A percentile compares a stretch with the other conserved stretches of the same genome.
phyloP scores from a whole-genome alignment of 148 eudicot genomes.

The Persicaria tinctoria region DNA sequence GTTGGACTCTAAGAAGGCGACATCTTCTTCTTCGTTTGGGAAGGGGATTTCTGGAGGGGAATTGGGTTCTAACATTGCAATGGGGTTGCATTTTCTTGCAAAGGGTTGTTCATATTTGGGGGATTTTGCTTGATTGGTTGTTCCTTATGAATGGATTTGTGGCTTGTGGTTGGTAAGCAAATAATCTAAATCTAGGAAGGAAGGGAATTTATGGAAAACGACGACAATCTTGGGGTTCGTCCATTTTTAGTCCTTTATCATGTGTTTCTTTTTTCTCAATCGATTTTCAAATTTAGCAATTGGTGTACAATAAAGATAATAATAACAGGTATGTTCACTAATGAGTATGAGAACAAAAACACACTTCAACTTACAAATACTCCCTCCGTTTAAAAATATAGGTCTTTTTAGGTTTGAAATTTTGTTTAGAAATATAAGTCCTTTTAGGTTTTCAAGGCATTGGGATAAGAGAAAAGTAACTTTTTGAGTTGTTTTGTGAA shows the following conservation, averaged over 20 bases:
- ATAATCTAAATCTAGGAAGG: not conserved
- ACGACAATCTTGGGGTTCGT: not conserved
- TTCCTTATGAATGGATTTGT: not conserved
- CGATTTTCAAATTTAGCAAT: too few species aligned
- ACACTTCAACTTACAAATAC: too few species aligned
- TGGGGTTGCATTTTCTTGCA: constrained; percentile 3
- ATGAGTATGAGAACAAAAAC: too few species aligned
- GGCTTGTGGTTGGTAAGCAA: not conserved
- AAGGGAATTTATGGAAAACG: not conserved
- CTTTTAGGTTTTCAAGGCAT: too few species aligned
- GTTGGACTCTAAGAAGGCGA: constrained; percentile 14
- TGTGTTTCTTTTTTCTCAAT: too few species aligned
- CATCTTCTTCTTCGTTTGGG: not conserved
- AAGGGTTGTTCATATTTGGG: not conserved
- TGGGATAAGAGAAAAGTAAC: too few species aligned
- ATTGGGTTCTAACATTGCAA: not conserved
- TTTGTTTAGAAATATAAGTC: too few species aligned
- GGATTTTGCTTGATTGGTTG: constrained; percentile 1
- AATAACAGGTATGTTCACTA: too few species aligned
- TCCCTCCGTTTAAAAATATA: too few species aligned
- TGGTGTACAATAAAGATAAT: too few species aligned
- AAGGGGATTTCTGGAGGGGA: not conserved
- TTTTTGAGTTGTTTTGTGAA: too few species aligned
- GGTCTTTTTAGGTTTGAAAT: too few species aligned
- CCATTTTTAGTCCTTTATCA: not conserved